phyloP scores from a whole-genome alignment of 305 asterid genomes.

The Lippia alba region DNA sequence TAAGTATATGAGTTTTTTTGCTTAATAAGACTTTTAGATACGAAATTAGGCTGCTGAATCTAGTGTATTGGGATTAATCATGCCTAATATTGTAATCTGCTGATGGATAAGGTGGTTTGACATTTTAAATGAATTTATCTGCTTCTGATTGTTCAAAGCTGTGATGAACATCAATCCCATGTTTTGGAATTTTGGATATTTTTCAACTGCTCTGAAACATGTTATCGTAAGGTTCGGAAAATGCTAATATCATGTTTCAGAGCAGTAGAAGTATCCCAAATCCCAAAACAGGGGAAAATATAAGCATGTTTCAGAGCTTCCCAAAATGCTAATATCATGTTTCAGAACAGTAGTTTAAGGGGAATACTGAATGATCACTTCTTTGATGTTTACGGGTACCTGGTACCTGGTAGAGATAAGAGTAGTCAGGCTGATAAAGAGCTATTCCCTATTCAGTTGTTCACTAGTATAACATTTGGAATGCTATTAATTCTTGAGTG shows the following conservation, averaged over 20 bases:
- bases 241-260: too few species aligned
- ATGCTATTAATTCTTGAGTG: background rate
- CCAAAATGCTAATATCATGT: too few species aligned
- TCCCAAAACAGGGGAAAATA: too few species aligned
- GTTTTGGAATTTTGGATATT: too few species aligned
- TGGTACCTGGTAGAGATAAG: background rate
- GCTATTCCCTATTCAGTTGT: background rate
- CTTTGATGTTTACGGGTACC: background rate
- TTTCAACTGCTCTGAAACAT: too few species aligned
- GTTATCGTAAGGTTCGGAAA: too few species aligned
- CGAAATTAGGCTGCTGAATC: constrained; percentile 23
- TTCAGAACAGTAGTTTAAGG: background rate
- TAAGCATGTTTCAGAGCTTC: too few species aligned
- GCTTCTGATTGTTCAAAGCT: constrained; percentile 16
- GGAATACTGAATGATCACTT: background rate
- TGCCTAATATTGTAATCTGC: constrained; percentile 10
- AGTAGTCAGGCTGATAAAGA: constrained; percentile 2
- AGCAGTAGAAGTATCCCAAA: too few species aligned
- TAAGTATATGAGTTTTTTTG: constrained; percentile 17
- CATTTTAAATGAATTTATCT: background rate
- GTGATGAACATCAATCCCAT: background rate
- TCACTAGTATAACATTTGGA: background rate
- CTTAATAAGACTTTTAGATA: background rate
- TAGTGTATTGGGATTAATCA: constrained; percentile 16
- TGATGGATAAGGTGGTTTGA: constrained; percentile 4